A percentile compares a stretch with the other conserved stretches of the same genome.
Conservation (phyloP, 2,329 filamentous ascomycete genomes). For the Alternaria consortialis region DNA sequence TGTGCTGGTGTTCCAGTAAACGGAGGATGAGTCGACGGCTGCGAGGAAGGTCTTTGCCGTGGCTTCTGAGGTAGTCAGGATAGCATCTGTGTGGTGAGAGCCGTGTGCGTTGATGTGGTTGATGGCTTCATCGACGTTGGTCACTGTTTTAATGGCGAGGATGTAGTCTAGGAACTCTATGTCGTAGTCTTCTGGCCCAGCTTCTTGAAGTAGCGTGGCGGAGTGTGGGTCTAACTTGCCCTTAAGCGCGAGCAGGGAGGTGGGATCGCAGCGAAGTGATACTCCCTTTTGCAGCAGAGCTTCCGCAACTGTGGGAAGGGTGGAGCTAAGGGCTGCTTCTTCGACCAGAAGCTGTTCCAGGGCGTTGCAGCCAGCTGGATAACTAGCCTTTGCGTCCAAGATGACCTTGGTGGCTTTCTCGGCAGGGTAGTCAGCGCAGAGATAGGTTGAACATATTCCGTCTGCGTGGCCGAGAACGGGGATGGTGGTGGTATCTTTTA, state of each 20-base stretch:
- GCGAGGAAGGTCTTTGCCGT: slow-evolving; percentile 84
- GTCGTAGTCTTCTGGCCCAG: slow-evolving; percentile 75
- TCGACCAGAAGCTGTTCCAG: slow-evolving; percentile 92
- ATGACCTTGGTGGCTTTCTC: slow-evolving; percentile 78
- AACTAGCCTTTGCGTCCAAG: slow-evolving; percentile 91
- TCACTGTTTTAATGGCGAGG: slow-evolving; percentile 82
- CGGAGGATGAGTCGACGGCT: slow-evolving; percentile 85
- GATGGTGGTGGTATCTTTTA: slow-evolving; percentile 91
- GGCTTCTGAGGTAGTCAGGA: slow-evolving; percentile 74
- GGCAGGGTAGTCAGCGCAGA: slow-evolving; percentile 79
- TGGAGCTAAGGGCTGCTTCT: slow-evolving; percentile 69
- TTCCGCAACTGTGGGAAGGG: slow-evolving; percentile 76
- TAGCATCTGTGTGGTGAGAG: slow-evolving; percentile 92
- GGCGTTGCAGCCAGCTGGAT: slow-evolving; percentile 94
- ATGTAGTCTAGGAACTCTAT: slow-evolving; percentile 90
- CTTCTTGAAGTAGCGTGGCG: slow-evolving; percentile 66
- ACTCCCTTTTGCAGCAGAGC: slow-evolving; percentile 81
- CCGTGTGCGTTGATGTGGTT: slow-evolving; percentile 90
- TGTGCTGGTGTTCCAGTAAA: slow-evolving; percentile 97
- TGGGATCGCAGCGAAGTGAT: slow-evolving; percentile 78
- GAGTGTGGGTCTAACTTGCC: slow-evolving; percentile 56
- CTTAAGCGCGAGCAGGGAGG: slow-evolving; percentile 71
- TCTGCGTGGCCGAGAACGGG: slow-evolving; percentile 97
- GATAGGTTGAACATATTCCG: slow-evolving; percentile 86
- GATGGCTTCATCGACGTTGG: slow-evolving; percentile 72